These are phyloP conservation scores for Hanseniaspora guilliermondii DNA, from an alignment of 805 yeast genomes.

Conservation along the genomic window DNA sequence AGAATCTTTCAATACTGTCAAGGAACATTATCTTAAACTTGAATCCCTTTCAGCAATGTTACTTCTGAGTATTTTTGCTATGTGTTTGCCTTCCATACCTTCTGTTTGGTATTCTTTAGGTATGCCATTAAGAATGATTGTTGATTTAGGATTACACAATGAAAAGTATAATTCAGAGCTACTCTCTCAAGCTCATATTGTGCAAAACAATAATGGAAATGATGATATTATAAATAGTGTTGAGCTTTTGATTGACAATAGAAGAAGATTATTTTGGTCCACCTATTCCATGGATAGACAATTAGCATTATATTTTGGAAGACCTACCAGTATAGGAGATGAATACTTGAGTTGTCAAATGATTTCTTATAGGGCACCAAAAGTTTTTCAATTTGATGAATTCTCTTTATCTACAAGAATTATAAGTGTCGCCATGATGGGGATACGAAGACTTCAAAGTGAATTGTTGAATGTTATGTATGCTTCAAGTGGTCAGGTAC, in stretches of 20 bases:
- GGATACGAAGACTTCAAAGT: constrained; percentile 61
- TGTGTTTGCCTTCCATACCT: constrained; percentile 81
- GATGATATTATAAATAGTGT: constrained; percentile 26
- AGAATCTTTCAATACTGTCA: constrained; percentile 31
- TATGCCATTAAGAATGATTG: constrained; percentile 62
- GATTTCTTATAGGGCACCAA: constrained; percentile 30
- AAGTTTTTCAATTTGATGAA: background rate
- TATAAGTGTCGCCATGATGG: constrained; percentile 55
- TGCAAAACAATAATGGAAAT: no score
- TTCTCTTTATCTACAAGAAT: constrained; percentile 25
- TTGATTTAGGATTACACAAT: constrained; percentile 73
- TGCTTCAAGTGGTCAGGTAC: constrained; percentile 54
- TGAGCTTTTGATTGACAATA: constrained; percentile 50
- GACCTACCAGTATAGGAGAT: constrained; percentile 84
- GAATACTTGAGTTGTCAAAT: constrained; percentile 58
- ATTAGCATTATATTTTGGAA: constrained; percentile 69
- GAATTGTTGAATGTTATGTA: constrained; percentile 62
- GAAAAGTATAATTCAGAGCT: constrained; percentile 33
- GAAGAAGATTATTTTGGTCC: constrained; percentile 79
- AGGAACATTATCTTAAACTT: constrained; percentile 30
- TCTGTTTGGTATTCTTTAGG: constrained; percentile 91
- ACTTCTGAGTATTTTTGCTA: constrained; percentile 54
- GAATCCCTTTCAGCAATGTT: constrained; percentile 65
- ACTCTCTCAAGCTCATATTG: background rate
- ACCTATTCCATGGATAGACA: constrained; percentile 77